These are phyloP conservation scores for Phialophora expanda DNA, from an alignment of 2,329 filamentous ascomycete species.

Conservation along the genomic window DNA sequence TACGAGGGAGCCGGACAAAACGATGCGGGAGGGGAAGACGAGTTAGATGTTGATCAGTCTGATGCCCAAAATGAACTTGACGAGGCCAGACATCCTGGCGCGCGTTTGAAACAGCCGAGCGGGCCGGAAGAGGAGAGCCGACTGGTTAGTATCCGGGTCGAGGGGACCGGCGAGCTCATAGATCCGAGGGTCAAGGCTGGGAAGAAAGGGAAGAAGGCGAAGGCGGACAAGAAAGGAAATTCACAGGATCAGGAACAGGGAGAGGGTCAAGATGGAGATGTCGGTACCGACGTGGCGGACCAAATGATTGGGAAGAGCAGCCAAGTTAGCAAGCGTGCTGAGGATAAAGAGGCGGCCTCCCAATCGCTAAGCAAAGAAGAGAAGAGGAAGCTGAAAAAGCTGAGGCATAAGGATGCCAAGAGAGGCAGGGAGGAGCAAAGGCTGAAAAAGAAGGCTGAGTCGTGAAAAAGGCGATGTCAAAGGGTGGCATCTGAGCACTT, in stretches of 20 bases:
- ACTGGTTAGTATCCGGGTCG: slow-evolving; percentile 45
- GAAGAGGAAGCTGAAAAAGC: slow-evolving; percentile 30
- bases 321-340: not conserved
- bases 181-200: not conserved
- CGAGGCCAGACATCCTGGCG: slow-evolving; percentile 28
- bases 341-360: not conserved
- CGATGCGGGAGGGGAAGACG: not conserved
- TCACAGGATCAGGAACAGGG: not conserved
- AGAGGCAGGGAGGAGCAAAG: slow-evolving; percentile 18
- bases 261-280: not conserved
- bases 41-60: not conserved
- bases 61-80: slow-evolving; percentile 12
- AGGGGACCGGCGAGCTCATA: slow-evolving; percentile 41
- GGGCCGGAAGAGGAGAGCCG: slow-evolving; percentile 44
- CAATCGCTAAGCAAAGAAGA: slow-evolving; percentile 27
- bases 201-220: slow-evolving; percentile 5
- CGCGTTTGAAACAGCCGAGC: slow-evolving; percentile 45
- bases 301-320: not conserved
- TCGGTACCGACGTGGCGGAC: not conserved
- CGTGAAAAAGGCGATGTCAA: not conserved
- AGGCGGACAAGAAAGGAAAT: slow-evolving; percentile 7
- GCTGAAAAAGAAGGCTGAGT: slow-evolving; percentile 16
- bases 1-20: not conserved
- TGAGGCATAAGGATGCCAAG: slow-evolving; percentile 24
- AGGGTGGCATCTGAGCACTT: not conserved